Conservation (phyloP, 805 yeast species). For the Cyberlindnera japonica region DNA sequence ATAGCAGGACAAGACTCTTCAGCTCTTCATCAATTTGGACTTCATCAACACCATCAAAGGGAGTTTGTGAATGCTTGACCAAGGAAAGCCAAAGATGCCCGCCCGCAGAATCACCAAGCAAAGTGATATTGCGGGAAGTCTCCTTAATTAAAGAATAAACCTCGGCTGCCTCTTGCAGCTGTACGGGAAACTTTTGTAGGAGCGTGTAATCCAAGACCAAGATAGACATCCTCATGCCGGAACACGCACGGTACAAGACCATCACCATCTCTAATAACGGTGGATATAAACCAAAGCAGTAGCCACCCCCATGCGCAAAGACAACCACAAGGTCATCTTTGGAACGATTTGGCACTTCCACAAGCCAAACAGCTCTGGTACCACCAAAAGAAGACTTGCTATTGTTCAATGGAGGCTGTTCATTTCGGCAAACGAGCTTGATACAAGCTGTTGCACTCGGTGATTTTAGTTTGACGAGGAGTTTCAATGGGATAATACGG, state of each 20-base stretch:
- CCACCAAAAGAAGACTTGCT: not conserved
- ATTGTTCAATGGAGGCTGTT: not conserved
- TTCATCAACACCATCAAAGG: slow-evolving; percentile 1
- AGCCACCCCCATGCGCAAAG: slow-evolving; percentile 22
- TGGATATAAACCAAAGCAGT: slow-evolving; percentile 12
- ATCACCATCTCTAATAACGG: slow-evolving; percentile 6
- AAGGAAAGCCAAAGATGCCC: slow-evolving; percentile 27
- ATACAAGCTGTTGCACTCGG: not conserved
- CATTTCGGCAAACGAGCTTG: too few species aligned
- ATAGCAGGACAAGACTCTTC: slow-evolving; percentile 4
- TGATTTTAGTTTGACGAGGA: too few species aligned
- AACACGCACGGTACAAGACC: slow-evolving; percentile 1
- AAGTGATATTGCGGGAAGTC: slow-evolving; percentile 17
- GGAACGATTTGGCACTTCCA: slow-evolving; percentile 28
- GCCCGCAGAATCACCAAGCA: slow-evolving; percentile 33
- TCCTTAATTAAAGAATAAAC: slow-evolving; percentile 18
- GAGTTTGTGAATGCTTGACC: slow-evolving; percentile 9
- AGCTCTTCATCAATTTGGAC: slow-evolving; percentile 1
- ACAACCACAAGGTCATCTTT: slow-evolving; percentile 19
- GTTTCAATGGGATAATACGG: too few species aligned
- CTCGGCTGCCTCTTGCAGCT: slow-evolving; percentile 23
- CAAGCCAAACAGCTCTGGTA: slow-evolving; percentile 11
- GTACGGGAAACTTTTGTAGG: slow-evolving; percentile 25
- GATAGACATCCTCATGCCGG: slow-evolving; percentile 19
- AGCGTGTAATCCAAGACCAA: slow-evolving; percentile 29